Base-by-base conservation (phyloP, 208 protist species). In the Trypanosoma platydactyli region DNA sequence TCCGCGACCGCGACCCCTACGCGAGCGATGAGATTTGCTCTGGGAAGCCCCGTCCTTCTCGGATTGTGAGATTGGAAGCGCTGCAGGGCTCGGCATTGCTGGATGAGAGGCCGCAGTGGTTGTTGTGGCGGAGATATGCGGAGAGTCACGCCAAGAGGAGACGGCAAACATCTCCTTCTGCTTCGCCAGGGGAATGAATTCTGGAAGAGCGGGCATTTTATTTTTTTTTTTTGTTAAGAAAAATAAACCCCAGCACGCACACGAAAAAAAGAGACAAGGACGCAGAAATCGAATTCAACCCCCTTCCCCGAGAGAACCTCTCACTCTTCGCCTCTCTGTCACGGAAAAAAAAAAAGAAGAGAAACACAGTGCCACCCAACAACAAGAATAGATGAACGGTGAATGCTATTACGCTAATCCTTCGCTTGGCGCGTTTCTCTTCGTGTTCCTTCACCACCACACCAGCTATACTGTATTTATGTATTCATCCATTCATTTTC, bases 101-200 rank as follows among this genome's bases (percentile, higher is more conserved):
- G 41, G 56, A 6, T 52, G 58, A 42, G 29, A 29, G 24, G 60
- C 30, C 27, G 5, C 42, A 18, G 5, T 46, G 5, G 60, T 3
- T 1, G 38, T n/a, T 25, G 52, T 15, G 42, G 64, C 29, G 1
- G 63, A n/a, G 4, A 55, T 45, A 15, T 68, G 55, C 13, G 83
- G 81, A 11, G 80, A 84, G 68, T 88, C 84, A 11, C 88, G 84
- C 84, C 88, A 91, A 15, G 79, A 89, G 38, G 68, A 70, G 53
- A 91, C 70, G 40, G 78, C 84, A 29, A 88, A 87, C 74, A 88
- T 83, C 56, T 89, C 81, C 75, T 89, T 89, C 48, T 76, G 65
- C 68, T 89, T 88, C 13, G 75, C 67, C 42, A 94, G 71, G 12
- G 88, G 82, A 64, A 94, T 94, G 71, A 86, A 94, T 46, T 94